Conservation (phyloP, 768 basidiomycete species). For the Leccinum aurantiacum region DNA sequence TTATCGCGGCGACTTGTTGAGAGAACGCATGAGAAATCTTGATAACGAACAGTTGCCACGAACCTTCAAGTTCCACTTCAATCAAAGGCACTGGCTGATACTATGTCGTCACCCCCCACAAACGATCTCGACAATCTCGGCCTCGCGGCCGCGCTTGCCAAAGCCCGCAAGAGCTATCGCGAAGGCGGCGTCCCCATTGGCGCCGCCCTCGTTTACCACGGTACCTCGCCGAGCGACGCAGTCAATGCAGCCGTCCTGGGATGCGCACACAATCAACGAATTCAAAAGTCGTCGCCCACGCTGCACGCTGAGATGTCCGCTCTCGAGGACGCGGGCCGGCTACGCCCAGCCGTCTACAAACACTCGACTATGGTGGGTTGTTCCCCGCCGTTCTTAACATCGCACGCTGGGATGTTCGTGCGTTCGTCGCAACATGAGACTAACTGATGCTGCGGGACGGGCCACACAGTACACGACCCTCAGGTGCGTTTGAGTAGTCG, state of each 20-base stretch:
- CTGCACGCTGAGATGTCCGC: conserved; percentile 51
- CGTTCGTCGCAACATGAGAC: background rate
- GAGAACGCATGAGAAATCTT: background rate
- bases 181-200: conserved; percentile 69
- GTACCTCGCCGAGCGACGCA: conserved; percentile 1
- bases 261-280: conserved; percentile 44
- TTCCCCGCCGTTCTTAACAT: background rate
- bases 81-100: background rate
- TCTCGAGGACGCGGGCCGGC: conserved; percentile 53
- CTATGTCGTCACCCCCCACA: background rate
- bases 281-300: conserved; percentile 44
- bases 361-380: conserved; percentile 48
- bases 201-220: conserved; percentile 43
- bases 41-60: background rate
- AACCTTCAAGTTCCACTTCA: background rate
- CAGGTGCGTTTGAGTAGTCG: conserved; percentile 24
- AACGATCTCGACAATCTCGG: conserved; percentile 31
- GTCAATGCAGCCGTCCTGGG: conserved; percentile 36
- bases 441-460: background rate
- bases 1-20: background rate
- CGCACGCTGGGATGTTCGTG: background rate
- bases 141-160: conserved; percentile 33
- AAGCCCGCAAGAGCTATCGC: conserved; percentile 46
- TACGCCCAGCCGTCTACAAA: conserved; percentile 44
- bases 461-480: conserved; percentile 38